Evolutionary conservation across 805 yeast genomes (phyloP).

Genomic region (Hemisphaericaspora nanyangensis): DNA sequence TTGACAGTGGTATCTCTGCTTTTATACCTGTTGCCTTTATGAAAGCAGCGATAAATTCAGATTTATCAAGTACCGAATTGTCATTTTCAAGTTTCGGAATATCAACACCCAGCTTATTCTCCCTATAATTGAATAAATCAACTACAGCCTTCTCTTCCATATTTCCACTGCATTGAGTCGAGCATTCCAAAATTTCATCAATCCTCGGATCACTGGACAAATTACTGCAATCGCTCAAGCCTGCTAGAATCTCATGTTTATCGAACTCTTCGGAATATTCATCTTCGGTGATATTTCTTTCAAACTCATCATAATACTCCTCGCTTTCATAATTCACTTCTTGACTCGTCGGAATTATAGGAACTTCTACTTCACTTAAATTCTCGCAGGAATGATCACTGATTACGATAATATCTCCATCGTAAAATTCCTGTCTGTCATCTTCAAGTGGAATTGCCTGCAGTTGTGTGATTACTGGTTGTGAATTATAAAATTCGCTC

Average conservation of each 20-base stretch:
- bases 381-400: neutral
- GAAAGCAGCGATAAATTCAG: too few species aligned
- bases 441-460: slow-evolving; percentile 1
- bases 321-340: neutral
- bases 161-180: neutral
- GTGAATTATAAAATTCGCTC: slow-evolving; percentile 5
- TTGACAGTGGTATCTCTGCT: neutral
- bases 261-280: slow-evolving; percentile 3
- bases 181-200: slow-evolving; percentile 6
- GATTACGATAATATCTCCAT: neutral
- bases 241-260: neutral
- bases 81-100: neutral
- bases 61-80: neutral
- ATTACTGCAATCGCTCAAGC: neutral
- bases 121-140: too few species aligned
- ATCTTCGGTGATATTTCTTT: slow-evolving; percentile 3
- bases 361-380: neutral
- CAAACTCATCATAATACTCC: slow-evolving; percentile 4
- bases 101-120: too few species aligned
- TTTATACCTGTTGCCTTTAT: too few species aligned
- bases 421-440: slow-evolving; percentile 1
- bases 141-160: neutral
- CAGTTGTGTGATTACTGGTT: slow-evolving; percentile 3
- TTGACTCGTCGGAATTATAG: neutral
- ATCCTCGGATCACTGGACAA: neutral